Conservation (phyloP, 345 rosid species). For the Dovyalis caffra region DNA sequence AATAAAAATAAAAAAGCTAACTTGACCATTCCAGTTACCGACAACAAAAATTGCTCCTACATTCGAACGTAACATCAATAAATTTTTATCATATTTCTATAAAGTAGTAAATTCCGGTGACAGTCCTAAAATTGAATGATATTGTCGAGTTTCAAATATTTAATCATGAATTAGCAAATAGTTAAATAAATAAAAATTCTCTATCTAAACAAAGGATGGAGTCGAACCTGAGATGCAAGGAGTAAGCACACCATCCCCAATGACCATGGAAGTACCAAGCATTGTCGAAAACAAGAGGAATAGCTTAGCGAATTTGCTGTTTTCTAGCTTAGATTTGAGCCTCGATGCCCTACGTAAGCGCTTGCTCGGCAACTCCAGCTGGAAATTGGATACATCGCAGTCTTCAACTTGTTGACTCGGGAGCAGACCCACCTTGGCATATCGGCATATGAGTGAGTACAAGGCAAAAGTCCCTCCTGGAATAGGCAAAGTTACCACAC, state of each 20-base stretch:
- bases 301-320: constrained; percentile 19
- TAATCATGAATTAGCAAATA: no score
- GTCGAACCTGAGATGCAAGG: constrained; percentile 49
- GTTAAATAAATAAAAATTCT: no score
- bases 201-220: background rate
- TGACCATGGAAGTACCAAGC: constrained; percentile 57
- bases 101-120: no score
- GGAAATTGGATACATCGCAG: constrained; percentile 41
- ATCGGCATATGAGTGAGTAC: constrained; percentile 52
- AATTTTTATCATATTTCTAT: no score
- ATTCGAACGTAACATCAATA: no score
- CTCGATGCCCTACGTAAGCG: constrained; percentile 8
- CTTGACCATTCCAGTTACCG: no score
- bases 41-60: no score
- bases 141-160: no score
- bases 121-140: no score
- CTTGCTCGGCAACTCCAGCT: constrained; percentile 27
- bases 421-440: constrained; percentile 43
- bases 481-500: background rate
- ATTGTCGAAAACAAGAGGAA: constrained; percentile 36
- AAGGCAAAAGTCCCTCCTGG: constrained; percentile 68
- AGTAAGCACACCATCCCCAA: constrained; percentile 57
- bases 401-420: constrained; percentile 52
- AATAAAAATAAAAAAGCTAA: no score
- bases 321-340: constrained; percentile 28